Conservation (phyloP, 495 filamentous ascomycete genomes). For the Tuber calosporum region DNA sequence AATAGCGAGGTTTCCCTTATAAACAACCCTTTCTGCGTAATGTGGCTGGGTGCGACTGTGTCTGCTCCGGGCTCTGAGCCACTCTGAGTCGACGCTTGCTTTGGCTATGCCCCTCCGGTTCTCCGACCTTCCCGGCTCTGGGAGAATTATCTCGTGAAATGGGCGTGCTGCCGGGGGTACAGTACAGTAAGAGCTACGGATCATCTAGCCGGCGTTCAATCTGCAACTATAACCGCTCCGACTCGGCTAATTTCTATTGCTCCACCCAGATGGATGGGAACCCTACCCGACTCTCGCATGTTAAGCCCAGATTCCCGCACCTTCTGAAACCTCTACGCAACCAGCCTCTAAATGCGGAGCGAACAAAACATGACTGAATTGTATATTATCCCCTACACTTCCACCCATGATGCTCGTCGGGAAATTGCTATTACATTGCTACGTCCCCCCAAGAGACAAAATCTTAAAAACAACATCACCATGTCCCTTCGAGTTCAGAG, state of each 20-base stretch:
- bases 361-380: neutral
- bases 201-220: no score
- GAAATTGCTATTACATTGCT: neutral
- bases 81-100: no score
- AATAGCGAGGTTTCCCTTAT: no score
- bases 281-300: neutral
- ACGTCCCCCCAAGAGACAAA: neutral
- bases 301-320: neutral
- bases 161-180: no score
- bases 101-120: no score
- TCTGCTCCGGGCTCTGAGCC: no score
- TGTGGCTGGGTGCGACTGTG: no score
- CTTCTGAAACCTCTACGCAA: neutral
- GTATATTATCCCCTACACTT: neutral
- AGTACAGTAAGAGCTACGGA: no score
- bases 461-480: neutral
- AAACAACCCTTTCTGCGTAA: no score
- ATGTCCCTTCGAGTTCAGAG: constrained; percentile 63
- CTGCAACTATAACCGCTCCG: neutral
- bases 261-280: neutral
- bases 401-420: neutral
- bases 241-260: neutral
- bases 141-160: no score
- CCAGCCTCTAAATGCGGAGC: neutral
- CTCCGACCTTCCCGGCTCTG: no score